Base-by-base conservation (phyloP, 2,329 filamentous ascomycete species). In the Microcera coccophila region DNA sequence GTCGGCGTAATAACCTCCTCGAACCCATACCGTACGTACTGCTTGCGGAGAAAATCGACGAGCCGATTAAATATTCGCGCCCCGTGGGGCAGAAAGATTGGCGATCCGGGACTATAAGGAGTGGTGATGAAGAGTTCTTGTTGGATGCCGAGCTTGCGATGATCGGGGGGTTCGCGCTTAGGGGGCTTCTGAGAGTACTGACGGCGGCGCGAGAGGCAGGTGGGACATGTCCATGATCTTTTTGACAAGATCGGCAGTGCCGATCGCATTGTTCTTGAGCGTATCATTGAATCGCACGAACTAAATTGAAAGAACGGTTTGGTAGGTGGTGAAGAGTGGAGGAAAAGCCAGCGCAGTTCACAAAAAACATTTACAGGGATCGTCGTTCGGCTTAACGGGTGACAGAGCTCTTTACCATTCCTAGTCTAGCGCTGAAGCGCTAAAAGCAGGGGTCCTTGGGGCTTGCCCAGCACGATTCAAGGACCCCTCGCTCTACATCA, bases 1-100 rank as follows among this genome's bases (percentile, higher is more conserved):
- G 83, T 93, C 2, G 90, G 89, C 7, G 88, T 93, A 55, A 95
- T 82, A 51, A 95, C 89, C 63, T 95, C 89, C 53, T 90, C 78
- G 62, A 91, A 94, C 46, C 89, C 89, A 66, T 91, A 93, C 50
- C 82, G 79, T 19, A 84, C 79, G 60, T 95, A 95, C 61, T 95
- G 88, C 45, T 83, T 82, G 50, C 89, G 85, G 42, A 95, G 74
- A 60, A 93, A 95, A 33, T 84, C 76, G 46, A 89, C 80, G 17
- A 95, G 79, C 41, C 87, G 85, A 61, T 93, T 90, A 71, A 95
- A 90, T 54, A 95, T 79, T 44, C 82, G 81, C 1, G 89, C 77
- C 51, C 90, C 90, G 60, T 88, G 84, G 17, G 89, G 89, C 5
- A 90, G 76, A 58, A 95, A 88, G 10, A 95, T 81, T 3, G 89